These are phyloP conservation scores for Misopates orontium DNA, from an alignment of 257 asterid genomes.

Conservation along the genomic window DNA sequence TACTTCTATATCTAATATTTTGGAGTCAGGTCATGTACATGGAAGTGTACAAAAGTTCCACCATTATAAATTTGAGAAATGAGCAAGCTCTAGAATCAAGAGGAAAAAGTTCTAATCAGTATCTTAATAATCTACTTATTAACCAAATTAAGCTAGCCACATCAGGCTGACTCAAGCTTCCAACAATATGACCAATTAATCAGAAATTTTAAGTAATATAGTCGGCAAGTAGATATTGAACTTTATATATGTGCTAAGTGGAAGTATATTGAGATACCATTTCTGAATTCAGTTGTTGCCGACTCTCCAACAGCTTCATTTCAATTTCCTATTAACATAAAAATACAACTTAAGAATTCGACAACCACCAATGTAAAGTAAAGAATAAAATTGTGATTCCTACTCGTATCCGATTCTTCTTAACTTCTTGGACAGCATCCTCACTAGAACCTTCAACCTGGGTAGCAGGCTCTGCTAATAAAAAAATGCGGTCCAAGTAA, in stretches of 20 bases:
- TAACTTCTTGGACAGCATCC: constrained; percentile 93
- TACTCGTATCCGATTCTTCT: constrained; percentile 82
- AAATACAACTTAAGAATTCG: constrained; percentile 23
- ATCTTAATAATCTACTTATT: background rate
- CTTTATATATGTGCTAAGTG: background rate
- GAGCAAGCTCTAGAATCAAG: background rate
- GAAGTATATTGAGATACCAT: constrained; percentile 47
- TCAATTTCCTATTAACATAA: constrained; percentile 72
- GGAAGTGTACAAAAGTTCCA: background rate
- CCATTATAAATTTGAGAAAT: background rate
- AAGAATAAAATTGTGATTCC: constrained; percentile 33
- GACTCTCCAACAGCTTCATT: constrained; percentile 83
- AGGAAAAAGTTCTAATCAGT: background rate
- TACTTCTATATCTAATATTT: background rate
- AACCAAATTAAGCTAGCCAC: constrained; percentile 3
- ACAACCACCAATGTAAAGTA: constrained; percentile 11
- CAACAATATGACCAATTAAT: constrained; percentile 4
- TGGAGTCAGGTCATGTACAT: background rate
- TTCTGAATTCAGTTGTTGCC: constrained; percentile 61
- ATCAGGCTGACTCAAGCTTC: constrained; percentile 2
- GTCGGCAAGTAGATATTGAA: background rate
- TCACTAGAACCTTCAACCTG: constrained; percentile 89
- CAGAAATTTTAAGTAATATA: background rate
- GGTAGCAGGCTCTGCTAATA: constrained; percentile 98
- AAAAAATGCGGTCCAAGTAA: constrained; percentile 81